Evolutionary conservation across 768 basidiomycete genomes (phyloP).

Genomic region (Suillus plorans): DNA sequence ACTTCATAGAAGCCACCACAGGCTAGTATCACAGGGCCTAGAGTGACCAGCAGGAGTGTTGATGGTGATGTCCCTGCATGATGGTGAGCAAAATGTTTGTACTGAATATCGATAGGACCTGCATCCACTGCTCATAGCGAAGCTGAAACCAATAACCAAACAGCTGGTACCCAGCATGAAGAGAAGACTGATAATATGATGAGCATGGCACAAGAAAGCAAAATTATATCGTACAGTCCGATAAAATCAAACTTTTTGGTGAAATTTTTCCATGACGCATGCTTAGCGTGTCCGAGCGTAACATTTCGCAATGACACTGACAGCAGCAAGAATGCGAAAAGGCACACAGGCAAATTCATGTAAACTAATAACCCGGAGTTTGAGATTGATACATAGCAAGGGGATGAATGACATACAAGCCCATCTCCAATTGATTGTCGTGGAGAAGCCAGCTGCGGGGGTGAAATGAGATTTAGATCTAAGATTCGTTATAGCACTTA

Average conservation of each 20-base stretch:
- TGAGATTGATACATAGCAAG: constrained; percentile 13
- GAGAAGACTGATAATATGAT: constrained; percentile 47
- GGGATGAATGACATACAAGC: constrained; percentile 57
- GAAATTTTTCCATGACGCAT: constrained; percentile 59
- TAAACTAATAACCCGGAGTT: constrained; percentile 53
- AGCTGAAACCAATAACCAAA: constrained; percentile 79
- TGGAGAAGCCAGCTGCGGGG: constrained; percentile 29
- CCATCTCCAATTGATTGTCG: constrained; percentile 72
- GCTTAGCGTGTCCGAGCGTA: constrained; percentile 41
- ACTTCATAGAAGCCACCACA: constrained; percentile 68
- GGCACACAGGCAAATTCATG: constrained; percentile 77
- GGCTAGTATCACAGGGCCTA: constrained; percentile 55
- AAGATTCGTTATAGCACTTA: constrained; percentile 34
- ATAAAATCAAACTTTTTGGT: constrained; percentile 67
- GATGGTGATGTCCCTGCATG: constrained; percentile 59
- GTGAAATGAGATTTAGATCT: constrained; percentile 19
- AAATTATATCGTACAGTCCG: constrained; percentile 59
- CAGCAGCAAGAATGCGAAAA: constrained; percentile 57
- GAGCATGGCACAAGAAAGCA: constrained; percentile 15
- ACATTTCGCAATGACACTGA: constrained; percentile 60
- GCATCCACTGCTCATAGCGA: constrained; percentile 70
- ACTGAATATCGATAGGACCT: constrained; percentile 30
- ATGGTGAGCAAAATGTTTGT: constrained; percentile 11
- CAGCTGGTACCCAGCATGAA: constrained; percentile 76
- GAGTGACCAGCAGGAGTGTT: constrained; percentile 58